Conservation (phyloP, 2,329 filamentous ascomycete genomes). For the Endoconidiophora laricicola region DNA sequence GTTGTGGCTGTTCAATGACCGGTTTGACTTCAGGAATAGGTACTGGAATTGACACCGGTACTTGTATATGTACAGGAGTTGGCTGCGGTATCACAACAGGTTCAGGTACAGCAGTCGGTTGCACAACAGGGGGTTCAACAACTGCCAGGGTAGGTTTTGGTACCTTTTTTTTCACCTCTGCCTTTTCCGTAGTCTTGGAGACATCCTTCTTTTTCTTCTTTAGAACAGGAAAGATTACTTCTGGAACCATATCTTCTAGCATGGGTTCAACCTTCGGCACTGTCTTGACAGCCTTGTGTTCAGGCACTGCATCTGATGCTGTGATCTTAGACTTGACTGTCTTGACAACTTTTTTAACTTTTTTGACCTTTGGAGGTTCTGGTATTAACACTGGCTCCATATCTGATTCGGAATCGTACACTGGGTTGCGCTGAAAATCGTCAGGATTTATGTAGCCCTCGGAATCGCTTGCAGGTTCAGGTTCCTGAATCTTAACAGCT, state of each 20-base stretch:
- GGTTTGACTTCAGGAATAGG: neutral
- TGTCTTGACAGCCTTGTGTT: neutral
- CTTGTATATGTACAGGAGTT: neutral
- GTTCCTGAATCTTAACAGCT: slow-evolving; percentile 3
- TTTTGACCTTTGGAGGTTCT: slow-evolving; percentile 13
- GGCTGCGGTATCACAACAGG: neutral
- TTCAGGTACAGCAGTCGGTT: neutral
- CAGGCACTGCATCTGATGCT: slow-evolving; percentile 10
- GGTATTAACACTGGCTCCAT: slow-evolving; percentile 14
- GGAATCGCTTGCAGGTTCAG: slow-evolving; percentile 2
- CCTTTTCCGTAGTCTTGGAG: slow-evolving; percentile 3
- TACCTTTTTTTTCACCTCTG: neutral
- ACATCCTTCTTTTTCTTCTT: slow-evolving; percentile 2
- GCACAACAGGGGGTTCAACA: neutral
- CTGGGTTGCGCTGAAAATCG: slow-evolving; percentile 1
- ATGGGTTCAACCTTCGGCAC: neutral
- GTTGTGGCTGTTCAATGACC: neutral
- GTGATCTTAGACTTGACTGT: slow-evolving; percentile 14
- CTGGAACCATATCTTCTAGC: neutral
- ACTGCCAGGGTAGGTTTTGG: too few species aligned
- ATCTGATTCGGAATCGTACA: neutral
- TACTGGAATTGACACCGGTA: neutral
- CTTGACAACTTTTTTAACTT: slow-evolving; percentile 10
- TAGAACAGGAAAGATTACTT: neutral
- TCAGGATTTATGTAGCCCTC: neutral